Conservation (phyloP, 2,329 filamentous ascomycete species). For the Plectosphaerella cucumerina region DNA sequence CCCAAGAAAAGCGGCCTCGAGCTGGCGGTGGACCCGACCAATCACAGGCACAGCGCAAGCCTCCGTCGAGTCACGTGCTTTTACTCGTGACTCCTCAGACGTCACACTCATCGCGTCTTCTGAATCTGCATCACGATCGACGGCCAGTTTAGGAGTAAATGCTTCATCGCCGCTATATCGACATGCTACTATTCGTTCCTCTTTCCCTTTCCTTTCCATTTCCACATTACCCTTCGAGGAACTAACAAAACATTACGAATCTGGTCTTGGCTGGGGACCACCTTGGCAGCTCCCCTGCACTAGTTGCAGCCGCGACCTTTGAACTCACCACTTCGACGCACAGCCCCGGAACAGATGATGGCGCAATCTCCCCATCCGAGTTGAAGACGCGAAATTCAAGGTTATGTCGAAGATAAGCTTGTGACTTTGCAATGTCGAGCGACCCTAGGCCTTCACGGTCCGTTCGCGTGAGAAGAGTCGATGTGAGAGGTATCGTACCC, state of each 20-base stretch:
- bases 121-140: no score
- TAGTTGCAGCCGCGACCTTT: constrained; percentile 26
- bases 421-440: constrained; percentile 29
- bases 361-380: constrained; percentile 21
- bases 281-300: constrained; percentile 27
- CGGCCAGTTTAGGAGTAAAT: no score
- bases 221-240: neutral
- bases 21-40: no score
- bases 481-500: constrained; percentile 49
- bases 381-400: constrained; percentile 29
- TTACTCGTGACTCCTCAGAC: no score
- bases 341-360: constrained; percentile 25
- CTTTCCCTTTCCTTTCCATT: neutral
- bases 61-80: no score
- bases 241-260: constrained; percentile 6
- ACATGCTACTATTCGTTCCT: no score
- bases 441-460: constrained; percentile 27
- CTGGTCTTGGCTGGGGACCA: constrained; percentile 25
- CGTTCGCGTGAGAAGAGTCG: constrained; percentile 39
- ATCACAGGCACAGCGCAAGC: no score
- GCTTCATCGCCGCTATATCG: no score
- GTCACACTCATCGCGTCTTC: no score
- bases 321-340: constrained; percentile 31
- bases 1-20: no score
- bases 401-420: constrained; percentile 35